Evolutionary conservation across 164 flowering plant genomes (phyloP), one percentile per base, ranked within the genome.

Genomic region (Kingdonia uniflora): DNA sequence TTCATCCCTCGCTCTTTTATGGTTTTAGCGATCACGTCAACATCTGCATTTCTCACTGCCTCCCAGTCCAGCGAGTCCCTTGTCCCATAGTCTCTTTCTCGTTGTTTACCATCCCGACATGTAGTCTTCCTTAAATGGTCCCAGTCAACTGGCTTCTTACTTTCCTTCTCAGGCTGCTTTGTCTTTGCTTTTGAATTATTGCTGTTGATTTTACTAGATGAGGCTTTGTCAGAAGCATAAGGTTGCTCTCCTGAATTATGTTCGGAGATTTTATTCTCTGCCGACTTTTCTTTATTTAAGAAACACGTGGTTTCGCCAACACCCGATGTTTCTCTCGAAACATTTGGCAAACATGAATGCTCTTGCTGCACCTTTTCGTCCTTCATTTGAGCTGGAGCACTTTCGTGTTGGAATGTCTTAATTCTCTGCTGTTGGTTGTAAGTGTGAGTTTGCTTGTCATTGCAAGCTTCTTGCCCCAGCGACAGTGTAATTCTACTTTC

Each of bases 31-130:
- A 90, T 66, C 56, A 72, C 79, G 1, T 41, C 25, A 21, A 73
- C 70, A n/a, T 70, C 54, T 59, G 97, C 87, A 51, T 55, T 19
- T 58, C 84, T 68, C 14, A 89, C 71, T 53, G 90, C 87, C 51
- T 84, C 86, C 73, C 80, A 90, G 59, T 90, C 85, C 17, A 81
- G 51, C 12, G 84, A 79, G 59, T 90, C 95, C 74, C 61, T 73
- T 44, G 66, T 59, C 19, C 71, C 62, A 8, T 2, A 40, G 43
- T 45, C 62, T 73, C 76, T 76, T 56, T 71, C 72, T 59, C 70
- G 70, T 55, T 35, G 62, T 42, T 49, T 47, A 40, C 66, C 66
- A 17, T 74, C 49, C 19, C 49, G 29, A 51, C 58, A 53, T 5
- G 59, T 78, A 22, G 78, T 63, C 70, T 58, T 79, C 64, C 96